Conservation (phyloP, 2,329 filamentous ascomycete genomes). For the Phialophora tarda region DNA sequence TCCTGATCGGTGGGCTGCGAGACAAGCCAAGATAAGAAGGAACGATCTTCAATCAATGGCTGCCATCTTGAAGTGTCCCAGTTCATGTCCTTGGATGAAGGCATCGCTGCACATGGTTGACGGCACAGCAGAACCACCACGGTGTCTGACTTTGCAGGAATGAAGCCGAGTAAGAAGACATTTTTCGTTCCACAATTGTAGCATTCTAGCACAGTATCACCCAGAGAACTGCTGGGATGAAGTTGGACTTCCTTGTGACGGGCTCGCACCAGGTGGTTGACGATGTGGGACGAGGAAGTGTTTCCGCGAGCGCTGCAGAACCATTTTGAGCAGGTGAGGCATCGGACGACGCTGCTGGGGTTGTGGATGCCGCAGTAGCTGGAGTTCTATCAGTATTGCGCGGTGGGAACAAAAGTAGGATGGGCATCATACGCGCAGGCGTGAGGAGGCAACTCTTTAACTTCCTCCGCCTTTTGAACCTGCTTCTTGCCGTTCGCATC, state of each 20-base stretch:
- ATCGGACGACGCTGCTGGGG: slow-evolving; percentile 93
- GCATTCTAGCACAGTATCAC: slow-evolving; percentile 95
- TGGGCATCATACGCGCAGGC: slow-evolving; percentile 83
- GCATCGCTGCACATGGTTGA: slow-evolving; percentile 91
- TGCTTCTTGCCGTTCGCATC: slow-evolving; percentile 69
- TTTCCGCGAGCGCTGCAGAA: slow-evolving; percentile 98
- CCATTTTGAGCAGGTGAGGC: slow-evolving; percentile 94
- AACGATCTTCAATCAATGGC: slow-evolving; percentile 93
- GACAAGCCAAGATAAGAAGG: slow-evolving; percentile 93
- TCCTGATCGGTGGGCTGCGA: slow-evolving; percentile 88
- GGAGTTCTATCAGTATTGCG: slow-evolving; percentile 31
- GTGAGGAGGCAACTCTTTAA: slow-evolving; percentile 89
- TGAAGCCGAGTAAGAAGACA: slow-evolving; percentile 95
- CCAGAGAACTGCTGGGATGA: slow-evolving; percentile 88
- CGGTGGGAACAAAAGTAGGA: neutral
- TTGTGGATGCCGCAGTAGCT: slow-evolving; percentile 98
- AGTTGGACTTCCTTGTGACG: slow-evolving; percentile 98
- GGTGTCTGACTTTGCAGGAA: slow-evolving; percentile 97
- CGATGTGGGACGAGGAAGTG: slow-evolving; percentile 94
- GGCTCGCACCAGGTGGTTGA: slow-evolving; percentile 96
- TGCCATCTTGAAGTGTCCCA: slow-evolving; percentile 99
- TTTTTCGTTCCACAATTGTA: slow-evolving; percentile 99
- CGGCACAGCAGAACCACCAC: slow-evolving; percentile 96
- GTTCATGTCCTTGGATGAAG: slow-evolving; percentile 98
- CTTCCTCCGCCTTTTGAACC: slow-evolving; percentile 57